phyloP scores from a whole-genome alignment of 2,329 filamentous ascomycete genomes.

The Trichoderma asperellum region DNA sequence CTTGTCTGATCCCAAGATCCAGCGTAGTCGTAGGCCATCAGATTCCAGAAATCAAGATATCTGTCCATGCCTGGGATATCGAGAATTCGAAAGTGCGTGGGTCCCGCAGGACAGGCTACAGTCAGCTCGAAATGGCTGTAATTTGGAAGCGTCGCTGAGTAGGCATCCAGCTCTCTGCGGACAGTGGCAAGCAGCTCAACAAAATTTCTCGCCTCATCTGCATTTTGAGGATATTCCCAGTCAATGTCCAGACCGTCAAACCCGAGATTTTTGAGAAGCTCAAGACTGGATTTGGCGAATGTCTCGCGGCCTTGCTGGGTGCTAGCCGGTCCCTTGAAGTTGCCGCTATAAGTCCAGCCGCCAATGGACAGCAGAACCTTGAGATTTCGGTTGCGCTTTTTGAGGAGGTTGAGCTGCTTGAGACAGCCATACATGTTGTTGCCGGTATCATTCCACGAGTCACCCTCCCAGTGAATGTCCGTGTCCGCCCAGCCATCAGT shows the following conservation, averaged over 20 bases:
- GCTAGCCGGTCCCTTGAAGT: constrained; percentile 77
- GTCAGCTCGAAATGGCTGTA: constrained; percentile 65
- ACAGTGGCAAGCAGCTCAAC: constrained; percentile 62
- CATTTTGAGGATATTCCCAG: constrained; percentile 67
- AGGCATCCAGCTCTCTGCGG: constrained; percentile 61
- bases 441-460: constrained; percentile 71
- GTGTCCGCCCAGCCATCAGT: constrained; percentile 68
- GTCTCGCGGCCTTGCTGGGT: constrained; percentile 67
- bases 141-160: constrained; percentile 49
- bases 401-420: constrained; percentile 86
- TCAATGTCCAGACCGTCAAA: constrained; percentile 74
- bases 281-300: constrained; percentile 76
- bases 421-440: constrained; percentile 86
- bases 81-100: constrained; percentile 65
- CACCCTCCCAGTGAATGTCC: constrained; percentile 74
- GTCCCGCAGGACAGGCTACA: constrained; percentile 65
- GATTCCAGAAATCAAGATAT: constrained; percentile 73
- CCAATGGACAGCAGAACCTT: constrained; percentile 87
- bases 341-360: constrained; percentile 88
- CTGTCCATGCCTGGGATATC: constrained; percentile 67
- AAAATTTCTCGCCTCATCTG: constrained; percentile 59
- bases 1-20: constrained; percentile 75
- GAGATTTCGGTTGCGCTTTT: constrained; percentile 77
- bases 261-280: constrained; percentile 77
- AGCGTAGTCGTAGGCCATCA: constrained; percentile 89